Conservation (phyloP, 2,329 filamentous ascomycete species). For the Monilinia polystroma region DNA sequence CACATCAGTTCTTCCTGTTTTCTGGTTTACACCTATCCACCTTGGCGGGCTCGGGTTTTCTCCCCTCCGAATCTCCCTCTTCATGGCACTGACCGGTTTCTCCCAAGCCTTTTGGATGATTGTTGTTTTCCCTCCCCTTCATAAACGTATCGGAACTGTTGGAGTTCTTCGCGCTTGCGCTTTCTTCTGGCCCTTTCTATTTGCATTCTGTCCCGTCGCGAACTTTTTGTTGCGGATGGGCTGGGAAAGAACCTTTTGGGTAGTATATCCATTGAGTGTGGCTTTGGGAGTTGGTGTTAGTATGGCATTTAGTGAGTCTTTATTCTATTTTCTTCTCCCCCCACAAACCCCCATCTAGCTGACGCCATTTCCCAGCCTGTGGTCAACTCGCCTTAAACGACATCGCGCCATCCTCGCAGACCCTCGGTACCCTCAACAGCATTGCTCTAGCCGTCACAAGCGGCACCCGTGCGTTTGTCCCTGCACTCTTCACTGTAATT, state of each 20-base stretch:
- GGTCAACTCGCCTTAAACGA: constrained; percentile 75
- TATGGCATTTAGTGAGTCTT: constrained; percentile 51
- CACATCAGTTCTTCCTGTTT: constrained; percentile 68
- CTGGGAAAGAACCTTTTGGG: constrained; percentile 41
- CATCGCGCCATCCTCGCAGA: constrained; percentile 61
- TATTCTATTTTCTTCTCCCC: constrained; percentile 48
- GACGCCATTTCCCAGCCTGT: constrained; percentile 52
- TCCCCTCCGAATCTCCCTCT: constrained; percentile 61
- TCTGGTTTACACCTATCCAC: constrained; percentile 60
- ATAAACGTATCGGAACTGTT: constrained; percentile 64
- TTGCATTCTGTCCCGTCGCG: constrained; percentile 52
- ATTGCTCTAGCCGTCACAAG: constrained; percentile 61
- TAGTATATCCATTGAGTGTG: constrained; percentile 46
- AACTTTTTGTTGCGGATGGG: constrained; percentile 55
- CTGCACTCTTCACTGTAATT: constrained; percentile 63
- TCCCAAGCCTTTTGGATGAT: constrained; percentile 72
- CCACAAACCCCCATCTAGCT: neutral
- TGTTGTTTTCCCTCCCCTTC: constrained; percentile 65
- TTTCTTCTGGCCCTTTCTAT: constrained; percentile 63
- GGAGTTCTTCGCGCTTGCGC: constrained; percentile 61
- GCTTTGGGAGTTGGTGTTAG: constrained; percentile 52
- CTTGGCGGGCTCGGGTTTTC: constrained; percentile 67
- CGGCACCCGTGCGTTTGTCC: constrained; percentile 63
- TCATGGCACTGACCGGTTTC: constrained; percentile 63
- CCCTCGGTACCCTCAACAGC: constrained; percentile 71